Conservation (phyloP, 306 rosid species). For the Clitoria ternatea region DNA sequence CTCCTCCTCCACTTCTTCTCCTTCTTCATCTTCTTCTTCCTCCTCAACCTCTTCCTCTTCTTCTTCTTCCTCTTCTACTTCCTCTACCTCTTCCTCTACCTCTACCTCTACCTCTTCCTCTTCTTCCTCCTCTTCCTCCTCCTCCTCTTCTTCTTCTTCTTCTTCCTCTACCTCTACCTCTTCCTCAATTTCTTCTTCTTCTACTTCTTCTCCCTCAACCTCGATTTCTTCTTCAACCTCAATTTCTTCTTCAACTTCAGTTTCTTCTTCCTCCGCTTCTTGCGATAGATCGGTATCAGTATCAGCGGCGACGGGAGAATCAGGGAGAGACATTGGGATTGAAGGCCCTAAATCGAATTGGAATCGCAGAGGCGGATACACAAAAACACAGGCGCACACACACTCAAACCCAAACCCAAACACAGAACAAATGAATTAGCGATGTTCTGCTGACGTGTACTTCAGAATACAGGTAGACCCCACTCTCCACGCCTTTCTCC, state of each 20-base stretch:
- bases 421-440: neutral
- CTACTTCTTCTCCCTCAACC: neutral
- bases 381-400: too few relatives aligned
- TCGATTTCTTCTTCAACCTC: neutral
- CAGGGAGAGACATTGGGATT: conserved; percentile 19
- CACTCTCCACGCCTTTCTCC: too few relatives aligned
- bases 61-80: neutral
- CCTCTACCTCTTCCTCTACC: neutral
- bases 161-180: neutral
- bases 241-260: conserved; percentile 6
- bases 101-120: neutral
- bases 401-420: neutral
- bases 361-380: neutral
- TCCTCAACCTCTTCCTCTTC: neutral
- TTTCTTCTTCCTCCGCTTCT: conserved; percentile 24
- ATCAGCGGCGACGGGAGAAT: conserved; percentile 20
- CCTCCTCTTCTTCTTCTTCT: neutral
- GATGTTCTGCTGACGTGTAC: too few relatives aligned
- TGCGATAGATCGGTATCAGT: conserved; percentile 21
- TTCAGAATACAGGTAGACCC: too few relatives aligned
- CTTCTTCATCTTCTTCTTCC: neutral
- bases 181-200: neutral
- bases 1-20: neutral
- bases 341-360: neutral
- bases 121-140: conserved; percentile 1